Evolutionary conservation across 148 eudicot genomes (phyloP), one percentile per base, ranked within the genome.

Genomic region (Heliosperma pusillum): DNA sequence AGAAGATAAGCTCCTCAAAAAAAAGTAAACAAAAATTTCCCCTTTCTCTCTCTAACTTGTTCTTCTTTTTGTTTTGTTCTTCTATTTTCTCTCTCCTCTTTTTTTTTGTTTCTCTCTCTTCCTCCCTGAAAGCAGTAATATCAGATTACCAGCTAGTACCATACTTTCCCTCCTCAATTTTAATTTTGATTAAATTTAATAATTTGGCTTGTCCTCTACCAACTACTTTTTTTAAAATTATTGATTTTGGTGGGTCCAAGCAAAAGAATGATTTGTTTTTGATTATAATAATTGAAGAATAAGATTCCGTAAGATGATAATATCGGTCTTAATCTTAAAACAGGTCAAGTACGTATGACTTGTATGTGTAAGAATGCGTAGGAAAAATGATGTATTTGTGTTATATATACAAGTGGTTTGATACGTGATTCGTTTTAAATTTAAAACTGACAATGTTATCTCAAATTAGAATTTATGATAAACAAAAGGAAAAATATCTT

Each of bases 1-100:
- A 74, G 83, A 82, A 82, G 85, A 79, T 79, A 74, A 82, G 84
- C 80, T n/a, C 67, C 57, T 80, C 63, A 76, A 79, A 69, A 82
- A 55, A 56, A 36, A 24, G 74, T 36, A 7, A 10, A 78, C n/a
- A 76, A 73, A 50, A 75, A 59, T 12, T 72, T 57, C 76, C 60
- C 15, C 73, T 69, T 52, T 53, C 74, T 78, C 77, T 80, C 70
- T 76, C 82, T 81, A 78, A 66, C 69, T 74, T 74, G 73, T 66
- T 77, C 78, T 59, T 67, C 77, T 22, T 50, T 45, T 65, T 65
- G 53, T 69, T 33, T 74, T 63, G 72, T 75, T 77, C 81, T 44
- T 81, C 73, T 55, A 73, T 78, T 78, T 78, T 79, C 70, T 65
- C 69, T 79, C 70, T 65, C 69, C 66, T 70, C 60, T 64, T 13